phyloP scores from a whole-genome alignment of 1,284 basidiomycete species.

The Boletus hoseneyae region DNA sequence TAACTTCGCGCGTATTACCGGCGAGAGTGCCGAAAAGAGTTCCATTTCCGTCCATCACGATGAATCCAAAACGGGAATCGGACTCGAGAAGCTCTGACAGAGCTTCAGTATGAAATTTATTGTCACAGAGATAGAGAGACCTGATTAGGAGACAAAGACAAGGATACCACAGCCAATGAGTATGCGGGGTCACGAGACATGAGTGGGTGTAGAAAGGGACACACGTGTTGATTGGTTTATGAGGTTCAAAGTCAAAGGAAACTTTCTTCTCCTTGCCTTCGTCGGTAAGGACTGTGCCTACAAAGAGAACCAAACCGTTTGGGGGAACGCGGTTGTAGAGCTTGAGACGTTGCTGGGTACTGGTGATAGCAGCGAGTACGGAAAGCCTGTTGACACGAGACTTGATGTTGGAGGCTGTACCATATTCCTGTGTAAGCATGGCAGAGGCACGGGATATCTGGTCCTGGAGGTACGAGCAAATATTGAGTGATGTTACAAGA shows the following conservation, averaged over 20 bases:
- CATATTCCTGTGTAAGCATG: slow-evolving; percentile 99
- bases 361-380: slow-evolving; percentile 96
- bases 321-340: slow-evolving; percentile 95
- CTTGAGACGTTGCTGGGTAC: slow-evolving; percentile 98
- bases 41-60: slow-evolving; percentile 99
- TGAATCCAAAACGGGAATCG: slow-evolving; percentile 98
- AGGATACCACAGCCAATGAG: slow-evolving; percentile 5
- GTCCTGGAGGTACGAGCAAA: slow-evolving; percentile 49
- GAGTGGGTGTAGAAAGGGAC: slow-evolving; percentile 30
- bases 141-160: slow-evolving; percentile 37
- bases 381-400: slow-evolving; percentile 98
- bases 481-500: neutral
- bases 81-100: slow-evolving; percentile 96
- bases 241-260: slow-evolving; percentile 95
- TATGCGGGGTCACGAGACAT: neutral
- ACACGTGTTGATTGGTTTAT: slow-evolving; percentile 98
- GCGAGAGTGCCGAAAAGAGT: slow-evolving; percentile 95
- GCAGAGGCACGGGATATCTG: slow-evolving; percentile 93
- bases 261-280: slow-evolving; percentile 99
- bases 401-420: slow-evolving; percentile 98
- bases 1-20: slow-evolving; percentile 95
- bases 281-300: slow-evolving; percentile 96
- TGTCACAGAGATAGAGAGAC: slow-evolving; percentile 98
- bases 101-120: slow-evolving; percentile 99
- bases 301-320: slow-evolving; percentile 96